These are phyloP conservation scores for Aspergillus sp. DNA, from an alignment of 2,329 filamentous ascomycete species.

Conservation along the genomic window DNA sequence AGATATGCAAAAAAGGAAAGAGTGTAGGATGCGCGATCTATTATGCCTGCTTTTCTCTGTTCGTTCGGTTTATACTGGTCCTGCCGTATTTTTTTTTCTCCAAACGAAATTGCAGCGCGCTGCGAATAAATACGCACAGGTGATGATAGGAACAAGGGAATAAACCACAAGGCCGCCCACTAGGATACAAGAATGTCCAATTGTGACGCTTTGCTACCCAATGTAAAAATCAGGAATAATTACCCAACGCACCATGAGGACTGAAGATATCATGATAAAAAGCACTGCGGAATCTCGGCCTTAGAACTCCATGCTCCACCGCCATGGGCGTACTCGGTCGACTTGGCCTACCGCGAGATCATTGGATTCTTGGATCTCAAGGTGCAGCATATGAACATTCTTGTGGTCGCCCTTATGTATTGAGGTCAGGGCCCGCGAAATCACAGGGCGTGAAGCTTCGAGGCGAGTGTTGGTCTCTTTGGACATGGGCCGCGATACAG, in stretches of 20 bases:
- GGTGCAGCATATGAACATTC: constrained; percentile 34
- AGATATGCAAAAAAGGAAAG: not conserved
- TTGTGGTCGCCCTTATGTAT: constrained; percentile 32
- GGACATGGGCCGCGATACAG: constrained; percentile 36
- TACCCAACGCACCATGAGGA: constrained; percentile 1
- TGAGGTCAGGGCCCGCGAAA: constrained; percentile 35
- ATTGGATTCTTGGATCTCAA: constrained; percentile 36
- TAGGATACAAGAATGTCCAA: constrained; percentile 6
- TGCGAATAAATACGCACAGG: constrained; percentile 6
- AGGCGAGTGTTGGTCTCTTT: constrained; percentile 34
- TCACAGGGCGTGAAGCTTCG: constrained; percentile 29
- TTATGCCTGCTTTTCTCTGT: not conserved
- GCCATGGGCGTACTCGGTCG: constrained; percentile 37
- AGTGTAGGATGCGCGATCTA: not conserved
- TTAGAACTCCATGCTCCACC: constrained; percentile 48
- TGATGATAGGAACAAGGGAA: not conserved
- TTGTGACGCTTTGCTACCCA: constrained; percentile 5
- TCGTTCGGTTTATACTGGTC: constrained; percentile 11
- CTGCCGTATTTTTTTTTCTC: constrained; percentile 9
- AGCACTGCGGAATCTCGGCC: not conserved
- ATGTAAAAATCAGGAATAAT: not conserved
- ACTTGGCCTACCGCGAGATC: constrained; percentile 33
- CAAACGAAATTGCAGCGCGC: constrained; percentile 3
- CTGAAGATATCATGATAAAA: not conserved
- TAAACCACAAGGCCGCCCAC: not conserved